phyloP scores from a whole-genome alignment of 176 grass and related monocot genomes.

The Thalia dealbata region DNA sequence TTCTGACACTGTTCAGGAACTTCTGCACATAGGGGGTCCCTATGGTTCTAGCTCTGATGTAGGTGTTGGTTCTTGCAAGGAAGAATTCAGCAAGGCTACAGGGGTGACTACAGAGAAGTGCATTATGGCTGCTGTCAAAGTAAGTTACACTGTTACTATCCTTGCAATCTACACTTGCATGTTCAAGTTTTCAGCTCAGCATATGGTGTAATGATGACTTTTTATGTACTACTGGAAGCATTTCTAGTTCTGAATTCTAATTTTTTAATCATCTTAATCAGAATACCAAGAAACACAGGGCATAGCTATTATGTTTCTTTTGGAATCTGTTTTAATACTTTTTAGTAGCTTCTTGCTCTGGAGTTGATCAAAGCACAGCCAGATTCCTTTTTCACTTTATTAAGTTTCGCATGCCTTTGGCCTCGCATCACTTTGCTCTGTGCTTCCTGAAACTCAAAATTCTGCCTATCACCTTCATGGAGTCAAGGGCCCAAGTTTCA shows the following conservation, averaged over 20 bases:
- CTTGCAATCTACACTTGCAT: background rate
- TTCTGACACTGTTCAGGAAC: slow-evolving; percentile 38
- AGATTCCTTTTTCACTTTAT: too few species aligned
- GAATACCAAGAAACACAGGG: background rate
- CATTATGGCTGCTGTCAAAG: slow-evolving; percentile 72
- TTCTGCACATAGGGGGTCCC: slow-evolving; percentile 39
- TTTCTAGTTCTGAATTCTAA: too few species aligned
- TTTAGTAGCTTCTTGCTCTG: too few species aligned
- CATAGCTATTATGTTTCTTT: background rate
- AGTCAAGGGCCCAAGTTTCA: background rate
- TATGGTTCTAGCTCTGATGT: slow-evolving; percentile 38
- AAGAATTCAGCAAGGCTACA: slow-evolving; percentile 33
- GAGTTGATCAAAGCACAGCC: too few species aligned
- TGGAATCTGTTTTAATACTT: too few species aligned
- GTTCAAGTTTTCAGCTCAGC: background rate
- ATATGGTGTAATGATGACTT: background rate
- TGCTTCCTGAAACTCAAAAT: too few species aligned
- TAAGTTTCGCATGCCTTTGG: too few species aligned
- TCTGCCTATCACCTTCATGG: too few species aligned
- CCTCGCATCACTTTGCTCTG: too few species aligned
- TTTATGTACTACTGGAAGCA: too few species aligned
- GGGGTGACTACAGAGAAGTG: slow-evolving; percentile 56
- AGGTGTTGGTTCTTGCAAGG: slow-evolving; percentile 41
- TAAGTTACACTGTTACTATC: slow-evolving; percentile 9
- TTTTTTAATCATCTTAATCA: background rate